These are phyloP conservation scores for Scutellaria barbata DNA, from an alignment of 257 asterid species.

Conservation along the genomic window DNA sequence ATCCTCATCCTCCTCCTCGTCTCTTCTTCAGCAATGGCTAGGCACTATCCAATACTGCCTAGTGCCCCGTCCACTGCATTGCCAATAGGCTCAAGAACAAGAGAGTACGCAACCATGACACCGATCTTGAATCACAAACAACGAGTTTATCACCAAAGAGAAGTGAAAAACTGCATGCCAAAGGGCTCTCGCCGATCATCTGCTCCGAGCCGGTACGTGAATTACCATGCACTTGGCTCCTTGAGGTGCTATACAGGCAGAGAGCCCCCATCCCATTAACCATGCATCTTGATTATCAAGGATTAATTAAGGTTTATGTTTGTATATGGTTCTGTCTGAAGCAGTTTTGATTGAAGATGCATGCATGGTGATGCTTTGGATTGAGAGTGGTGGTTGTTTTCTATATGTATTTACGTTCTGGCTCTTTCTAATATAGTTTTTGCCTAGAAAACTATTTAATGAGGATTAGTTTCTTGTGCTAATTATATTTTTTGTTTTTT, in stretches of 20 bases:
- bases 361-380: background rate
- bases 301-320: background rate
- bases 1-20: constrained; percentile 40
- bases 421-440: constrained; percentile 14
- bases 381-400: background rate
- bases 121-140: constrained; percentile 48
- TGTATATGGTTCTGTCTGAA: constrained; percentile 24
- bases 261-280: constrained; percentile 28
- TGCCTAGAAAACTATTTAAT: constrained; percentile 30
- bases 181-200: constrained; percentile 77
- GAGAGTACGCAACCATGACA: constrained; percentile 35
- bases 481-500: too few relatives aligned
- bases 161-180: constrained; percentile 70
- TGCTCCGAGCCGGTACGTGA: constrained; percentile 80
- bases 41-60: constrained; percentile 60
- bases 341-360: constrained; percentile 21
- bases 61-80: constrained; percentile 63
- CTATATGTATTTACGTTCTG: background rate
- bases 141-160: constrained; percentile 38
- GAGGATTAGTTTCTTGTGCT: background rate
- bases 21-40: constrained; percentile 45
- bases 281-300: background rate
- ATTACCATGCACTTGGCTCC: constrained; percentile 56
- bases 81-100: constrained; percentile 32
- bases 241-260: constrained; percentile 45